Percentiles rank a stretch among this genome's conserved stretches.
These are phyloP conservation scores for Tricholoma bakamatsutake DNA, from an alignment of 768 basidiomycete genomes.

Conservation along the genomic window DNA sequence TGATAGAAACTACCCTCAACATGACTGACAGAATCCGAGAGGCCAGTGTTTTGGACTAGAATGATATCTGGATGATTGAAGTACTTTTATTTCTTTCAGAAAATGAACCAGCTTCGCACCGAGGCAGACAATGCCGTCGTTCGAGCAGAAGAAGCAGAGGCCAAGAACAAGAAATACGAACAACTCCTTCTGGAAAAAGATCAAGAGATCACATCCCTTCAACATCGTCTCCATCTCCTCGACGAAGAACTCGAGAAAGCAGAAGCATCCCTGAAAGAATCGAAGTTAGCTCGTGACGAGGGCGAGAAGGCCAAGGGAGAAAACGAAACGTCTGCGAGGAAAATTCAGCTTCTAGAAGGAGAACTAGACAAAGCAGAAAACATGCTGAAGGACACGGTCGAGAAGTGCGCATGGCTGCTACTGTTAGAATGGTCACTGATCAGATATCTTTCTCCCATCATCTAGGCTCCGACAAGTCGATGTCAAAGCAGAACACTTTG, in stretches of 20 bases:
- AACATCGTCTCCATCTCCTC: slow-evolving; percentile 58
- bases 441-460: slow-evolving; percentile 1
- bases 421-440: slow-evolving; percentile 8
- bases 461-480: slow-evolving; percentile 89
- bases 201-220: slow-evolving; percentile 78
- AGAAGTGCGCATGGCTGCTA: slow-evolving; percentile 66
- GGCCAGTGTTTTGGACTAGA: slow-evolving; percentile 21
- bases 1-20: slow-evolving; percentile 17
- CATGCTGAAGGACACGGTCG: slow-evolving; percentile 92
- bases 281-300: slow-evolving; percentile 61
- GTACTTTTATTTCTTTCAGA: slow-evolving; percentile 33
- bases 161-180: slow-evolving; percentile 72
- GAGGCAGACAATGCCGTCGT: slow-evolving; percentile 80
- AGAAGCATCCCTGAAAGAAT: slow-evolving; percentile 58
- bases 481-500: slow-evolving; percentile 98
- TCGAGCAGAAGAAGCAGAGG: slow-evolving; percentile 87
- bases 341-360: slow-evolving; percentile 89
- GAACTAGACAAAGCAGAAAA: slow-evolving; percentile 95
- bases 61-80: neutral
- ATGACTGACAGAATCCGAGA: slow-evolving; percentile 51
- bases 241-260: slow-evolving; percentile 67
- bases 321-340: slow-evolving; percentile 70
- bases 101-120: slow-evolving; percentile 67
- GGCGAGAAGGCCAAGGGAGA: slow-evolving; percentile 64
- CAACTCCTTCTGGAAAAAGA: slow-evolving; percentile 75